Conservation (phyloP, 2,329 filamentous ascomycete species). For the Apiospora kogelbergensis region DNA sequence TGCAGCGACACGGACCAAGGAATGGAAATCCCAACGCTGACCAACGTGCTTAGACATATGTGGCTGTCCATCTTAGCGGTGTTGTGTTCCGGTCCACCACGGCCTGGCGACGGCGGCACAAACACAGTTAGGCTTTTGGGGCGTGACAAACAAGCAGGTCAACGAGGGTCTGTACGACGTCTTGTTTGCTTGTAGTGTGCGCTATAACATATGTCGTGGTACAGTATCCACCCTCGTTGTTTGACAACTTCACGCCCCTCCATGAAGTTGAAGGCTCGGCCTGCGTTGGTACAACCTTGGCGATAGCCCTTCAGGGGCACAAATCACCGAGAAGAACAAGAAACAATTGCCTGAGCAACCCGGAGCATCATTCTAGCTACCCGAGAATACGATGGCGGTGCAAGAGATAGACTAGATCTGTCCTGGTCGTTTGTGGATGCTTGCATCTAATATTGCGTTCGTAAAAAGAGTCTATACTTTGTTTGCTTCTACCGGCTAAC, state of each 20-base stretch:
- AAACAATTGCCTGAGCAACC: background rate
- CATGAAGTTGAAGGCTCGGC: background rate
- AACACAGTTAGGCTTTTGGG: background rate
- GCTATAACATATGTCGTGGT: background rate
- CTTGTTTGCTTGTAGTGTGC: background rate
- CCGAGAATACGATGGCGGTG: background rate
- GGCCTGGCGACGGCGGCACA: background rate
- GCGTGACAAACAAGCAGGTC: background rate
- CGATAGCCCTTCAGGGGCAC: background rate
- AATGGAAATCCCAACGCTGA: background rate
- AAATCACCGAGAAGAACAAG: background rate
- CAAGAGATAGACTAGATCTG: background rate
- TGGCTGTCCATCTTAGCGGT: background rate
- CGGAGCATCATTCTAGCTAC: background rate
- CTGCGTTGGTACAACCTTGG: background rate
- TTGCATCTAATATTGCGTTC: slow-evolving; percentile 11
- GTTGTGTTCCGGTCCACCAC: background rate
- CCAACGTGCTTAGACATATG: background rate
- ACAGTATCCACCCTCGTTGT: background rate
- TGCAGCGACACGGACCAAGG: background rate
- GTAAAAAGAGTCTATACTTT: slow-evolving; percentile 7
- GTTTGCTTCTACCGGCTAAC: background rate
- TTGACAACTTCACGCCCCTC: background rate
- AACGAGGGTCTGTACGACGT: background rate
- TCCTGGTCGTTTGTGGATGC: background rate